Evolutionary conservation across 1,284 basidiomycete species (phyloP).

Genomic region (Ustilago loliicola): DNA sequence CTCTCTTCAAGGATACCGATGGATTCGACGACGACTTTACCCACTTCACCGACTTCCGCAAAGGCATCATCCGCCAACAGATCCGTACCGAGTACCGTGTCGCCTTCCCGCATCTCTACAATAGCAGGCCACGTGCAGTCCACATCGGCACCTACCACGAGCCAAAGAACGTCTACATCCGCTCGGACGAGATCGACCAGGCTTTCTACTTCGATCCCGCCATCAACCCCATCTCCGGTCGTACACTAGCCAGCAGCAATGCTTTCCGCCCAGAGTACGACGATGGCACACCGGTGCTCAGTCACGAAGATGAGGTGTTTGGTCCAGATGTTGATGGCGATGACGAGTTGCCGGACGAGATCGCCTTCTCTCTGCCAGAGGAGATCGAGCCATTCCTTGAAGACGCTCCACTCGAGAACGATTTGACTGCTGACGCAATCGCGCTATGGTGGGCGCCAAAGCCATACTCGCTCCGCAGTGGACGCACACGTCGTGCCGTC

Average conservation of each 20-base stretch:
- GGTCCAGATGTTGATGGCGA: constrained; percentile 81
- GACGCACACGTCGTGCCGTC: constrained; percentile 91
- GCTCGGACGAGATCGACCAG: constrained; percentile 99
- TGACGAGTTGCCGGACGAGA: constrained; percentile 74
- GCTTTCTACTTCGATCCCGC: constrained; percentile 99
- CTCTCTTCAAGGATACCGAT: constrained; percentile 85
- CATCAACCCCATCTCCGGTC: constrained; percentile 78
- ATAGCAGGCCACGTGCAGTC: constrained; percentile 95
- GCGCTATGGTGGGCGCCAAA: constrained; percentile 99
- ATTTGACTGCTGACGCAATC: constrained; percentile 94
- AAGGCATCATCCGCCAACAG: constrained; percentile 98
- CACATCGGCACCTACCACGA: constrained; percentile 91
- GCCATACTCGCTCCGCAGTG: constrained; percentile 92
- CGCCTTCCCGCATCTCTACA: constrained; percentile 98
- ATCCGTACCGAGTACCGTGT: constrained; percentile 99
- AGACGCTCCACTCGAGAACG: constrained; percentile 85
- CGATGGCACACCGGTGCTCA: constrained; percentile 72
- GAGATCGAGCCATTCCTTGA: constrained; percentile 85
- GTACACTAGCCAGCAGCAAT: constrained; percentile 52
- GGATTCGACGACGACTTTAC: constrained; percentile 99
- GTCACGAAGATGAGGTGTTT: constrained; percentile 93
- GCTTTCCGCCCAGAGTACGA: constrained; percentile 60
- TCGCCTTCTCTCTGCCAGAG: constrained; percentile 89
- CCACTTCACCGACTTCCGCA: constrained; percentile 99
- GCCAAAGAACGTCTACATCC: constrained; percentile 98